A percentile compares a stretch with the other conserved stretches of the same genome.
Conservation (phyloP, 2,329 filamentous ascomycete species). For the Arthrobotrys iridis region DNA sequence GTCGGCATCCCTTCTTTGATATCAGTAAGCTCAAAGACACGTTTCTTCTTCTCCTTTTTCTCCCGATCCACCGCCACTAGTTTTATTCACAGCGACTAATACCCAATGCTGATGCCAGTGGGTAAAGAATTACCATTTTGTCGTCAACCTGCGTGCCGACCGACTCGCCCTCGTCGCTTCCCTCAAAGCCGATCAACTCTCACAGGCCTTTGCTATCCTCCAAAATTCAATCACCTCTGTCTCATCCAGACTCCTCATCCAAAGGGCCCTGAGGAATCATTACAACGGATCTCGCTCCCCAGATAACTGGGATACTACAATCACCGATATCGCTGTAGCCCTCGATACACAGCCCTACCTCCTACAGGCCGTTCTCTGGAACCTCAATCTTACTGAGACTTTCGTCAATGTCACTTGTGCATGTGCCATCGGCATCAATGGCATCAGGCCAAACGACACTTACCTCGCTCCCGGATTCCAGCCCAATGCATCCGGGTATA, state of each 20-base stretch:
- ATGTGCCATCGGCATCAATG: constrained; percentile 46
- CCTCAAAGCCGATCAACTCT: constrained; percentile 83
- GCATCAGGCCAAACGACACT: neutral
- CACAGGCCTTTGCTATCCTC: constrained; percentile 80
- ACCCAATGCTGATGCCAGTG: constrained; percentile 67
- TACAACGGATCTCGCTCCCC: constrained; percentile 64
- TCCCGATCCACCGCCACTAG: no score
- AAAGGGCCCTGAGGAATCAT: constrained; percentile 67
- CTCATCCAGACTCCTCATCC: constrained; percentile 72
- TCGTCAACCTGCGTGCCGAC: constrained; percentile 68
- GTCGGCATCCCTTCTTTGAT: constrained; percentile 80
- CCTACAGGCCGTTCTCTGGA: constrained; percentile 54
- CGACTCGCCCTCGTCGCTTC: constrained; percentile 81
- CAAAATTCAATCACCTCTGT: constrained; percentile 78
- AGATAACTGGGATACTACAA: constrained; percentile 68
- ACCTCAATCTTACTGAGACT: constrained; percentile 54
- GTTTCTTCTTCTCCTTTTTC: neutral
- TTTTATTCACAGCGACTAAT: no score
- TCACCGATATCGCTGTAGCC: constrained; percentile 70
- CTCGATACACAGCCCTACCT: constrained; percentile 67
- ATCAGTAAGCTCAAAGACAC: constrained; percentile 67
- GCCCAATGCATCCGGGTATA: constrained; percentile 58
- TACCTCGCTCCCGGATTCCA: constrained; percentile 59
- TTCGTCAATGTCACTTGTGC: constrained; percentile 54
- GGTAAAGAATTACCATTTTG: constrained; percentile 71